Evolutionary conservation across 495 filamentous ascomycete genomes (phyloP).

Genomic region (Penicillium fimorum): DNA sequence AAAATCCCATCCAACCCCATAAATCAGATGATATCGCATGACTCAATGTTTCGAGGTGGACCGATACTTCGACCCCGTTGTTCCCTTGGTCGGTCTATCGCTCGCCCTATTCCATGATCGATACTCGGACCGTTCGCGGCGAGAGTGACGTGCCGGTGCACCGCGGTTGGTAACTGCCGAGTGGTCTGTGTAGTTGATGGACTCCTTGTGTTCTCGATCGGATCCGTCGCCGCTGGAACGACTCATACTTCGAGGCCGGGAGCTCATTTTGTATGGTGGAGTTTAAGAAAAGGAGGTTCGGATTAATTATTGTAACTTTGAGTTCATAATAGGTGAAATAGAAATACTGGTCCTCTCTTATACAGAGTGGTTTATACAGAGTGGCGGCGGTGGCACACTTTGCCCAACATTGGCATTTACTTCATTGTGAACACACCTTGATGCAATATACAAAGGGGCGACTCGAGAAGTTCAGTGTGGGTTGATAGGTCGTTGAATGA

Average conservation of each 20-base stretch:
- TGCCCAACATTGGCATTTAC: background rate
- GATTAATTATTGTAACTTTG: background rate
- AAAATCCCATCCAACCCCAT: background rate
- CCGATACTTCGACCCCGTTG: constrained; percentile 26
- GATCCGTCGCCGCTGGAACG: constrained; percentile 8
- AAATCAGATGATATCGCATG: background rate
- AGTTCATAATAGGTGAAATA: background rate
- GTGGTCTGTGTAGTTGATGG: constrained; percentile 12
- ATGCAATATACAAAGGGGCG: constrained; percentile 3
- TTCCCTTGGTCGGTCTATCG: constrained; percentile 10
- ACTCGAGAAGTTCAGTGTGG: background rate
- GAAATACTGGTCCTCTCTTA: background rate
- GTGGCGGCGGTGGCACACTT: constrained; percentile 11
- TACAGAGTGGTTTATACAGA: constrained; percentile 7
- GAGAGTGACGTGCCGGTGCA: constrained; percentile 20
- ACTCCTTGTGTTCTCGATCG: constrained; percentile 8
- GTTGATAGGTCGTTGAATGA: background rate
- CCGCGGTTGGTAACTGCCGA: constrained; percentile 22
- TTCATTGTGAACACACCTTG: constrained; percentile 21
- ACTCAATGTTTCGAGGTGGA: constrained; percentile 27
- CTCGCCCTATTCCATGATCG: constrained; percentile 18
- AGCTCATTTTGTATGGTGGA: constrained; percentile 11
- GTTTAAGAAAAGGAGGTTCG: background rate
- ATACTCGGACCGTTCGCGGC: constrained; percentile 24
- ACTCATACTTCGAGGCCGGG: constrained; percentile 16